Conservation (phyloP, 1,284 basidiomycete genomes). For the Xanthoconium separans region DNA sequence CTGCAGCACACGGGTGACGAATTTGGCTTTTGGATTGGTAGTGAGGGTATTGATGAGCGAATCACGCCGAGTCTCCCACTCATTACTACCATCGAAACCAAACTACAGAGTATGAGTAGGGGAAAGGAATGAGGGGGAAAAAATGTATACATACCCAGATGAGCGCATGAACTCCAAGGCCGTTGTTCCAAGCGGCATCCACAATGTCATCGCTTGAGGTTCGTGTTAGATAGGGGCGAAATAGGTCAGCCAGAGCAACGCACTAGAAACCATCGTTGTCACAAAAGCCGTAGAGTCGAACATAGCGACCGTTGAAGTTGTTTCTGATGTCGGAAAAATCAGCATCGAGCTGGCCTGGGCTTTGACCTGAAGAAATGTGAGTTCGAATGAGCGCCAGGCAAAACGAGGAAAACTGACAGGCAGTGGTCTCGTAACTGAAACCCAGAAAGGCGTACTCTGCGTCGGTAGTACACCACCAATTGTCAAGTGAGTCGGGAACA, state of each 20-base stretch:
- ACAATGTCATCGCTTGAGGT: slow-evolving; percentile 59
- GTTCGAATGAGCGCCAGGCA: neutral
- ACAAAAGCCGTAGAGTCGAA: slow-evolving; percentile 3
- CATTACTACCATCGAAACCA: slow-evolving; percentile 55
- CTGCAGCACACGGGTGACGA: slow-evolving; percentile 64
- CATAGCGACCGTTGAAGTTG: slow-evolving; percentile 52
- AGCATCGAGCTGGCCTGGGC: slow-evolving; percentile 42
- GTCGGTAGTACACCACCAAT: slow-evolving; percentile 66
- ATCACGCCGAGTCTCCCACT: slow-evolving; percentile 58
- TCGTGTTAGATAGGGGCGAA: neutral
- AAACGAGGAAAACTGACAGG: slow-evolving; percentile 43
- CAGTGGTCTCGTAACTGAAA: slow-evolving; percentile 68
- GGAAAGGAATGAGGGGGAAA: neutral
- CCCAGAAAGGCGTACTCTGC: slow-evolving; percentile 73
- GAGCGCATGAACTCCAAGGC: slow-evolving; percentile 72
- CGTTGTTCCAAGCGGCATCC: slow-evolving; percentile 68
- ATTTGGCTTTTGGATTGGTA: slow-evolving; percentile 63
- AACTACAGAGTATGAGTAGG: slow-evolving; percentile 41
- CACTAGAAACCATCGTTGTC: slow-evolving; percentile 6
- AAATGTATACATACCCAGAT: slow-evolving; percentile 56
- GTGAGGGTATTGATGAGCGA: slow-evolving; percentile 55
- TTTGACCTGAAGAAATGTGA: slow-evolving; percentile 43
- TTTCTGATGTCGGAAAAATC: slow-evolving; percentile 66
- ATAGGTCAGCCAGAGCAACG: neutral
- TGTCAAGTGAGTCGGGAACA: slow-evolving; percentile 44